These are phyloP conservation scores for Colletotrichum cereale DNA, from an alignment of 2,329 filamentous ascomycete species.

Conservation along the genomic window DNA sequence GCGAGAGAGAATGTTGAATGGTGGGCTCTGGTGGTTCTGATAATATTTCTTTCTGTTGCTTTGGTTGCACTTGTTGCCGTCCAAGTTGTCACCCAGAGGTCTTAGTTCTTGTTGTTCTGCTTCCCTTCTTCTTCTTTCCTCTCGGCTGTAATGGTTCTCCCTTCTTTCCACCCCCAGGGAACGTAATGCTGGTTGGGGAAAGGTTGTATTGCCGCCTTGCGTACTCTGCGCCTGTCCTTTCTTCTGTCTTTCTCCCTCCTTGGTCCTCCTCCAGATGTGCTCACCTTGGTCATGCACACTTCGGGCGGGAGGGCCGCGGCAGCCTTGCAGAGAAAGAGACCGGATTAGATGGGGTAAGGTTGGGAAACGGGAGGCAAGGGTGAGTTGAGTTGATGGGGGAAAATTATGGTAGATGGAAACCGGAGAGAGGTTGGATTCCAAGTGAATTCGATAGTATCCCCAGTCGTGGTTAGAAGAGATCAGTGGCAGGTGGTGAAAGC, in stretches of 20 bases:
- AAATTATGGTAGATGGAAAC: slow-evolving; percentile 13
- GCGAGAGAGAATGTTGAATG: neutral
- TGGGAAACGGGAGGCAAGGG: neutral
- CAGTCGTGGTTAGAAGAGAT: slow-evolving; percentile 15
- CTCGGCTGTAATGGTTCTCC: neutral
- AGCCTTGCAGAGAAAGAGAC: neutral
- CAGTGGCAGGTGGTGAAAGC: slow-evolving; percentile 24
- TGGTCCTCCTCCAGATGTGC: neutral
- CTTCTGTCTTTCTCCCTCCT: neutral
- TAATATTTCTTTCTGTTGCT: neutral
- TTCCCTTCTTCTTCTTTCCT: neutral
- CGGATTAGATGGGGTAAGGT: neutral
- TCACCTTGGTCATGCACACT: neutral
- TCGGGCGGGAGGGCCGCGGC: neutral
- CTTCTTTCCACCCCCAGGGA: slow-evolving; percentile 1
- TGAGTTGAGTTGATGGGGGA: neutral
- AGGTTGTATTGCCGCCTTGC: slow-evolving; percentile 3
- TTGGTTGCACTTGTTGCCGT: neutral
- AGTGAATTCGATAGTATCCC: slow-evolving; percentile 12
- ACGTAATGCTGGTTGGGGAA: slow-evolving; percentile 2
- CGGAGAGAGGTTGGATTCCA: neutral
- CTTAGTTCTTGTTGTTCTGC: slow-evolving; percentile 6
- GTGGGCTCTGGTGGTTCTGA: neutral
- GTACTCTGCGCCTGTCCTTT: slow-evolving; percentile 10
- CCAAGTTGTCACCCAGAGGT: neutral